These are phyloP conservation scores for Colletotrichum salicis DNA, from an alignment of 2,329 filamentous ascomycete species.

Conservation along the genomic window DNA sequence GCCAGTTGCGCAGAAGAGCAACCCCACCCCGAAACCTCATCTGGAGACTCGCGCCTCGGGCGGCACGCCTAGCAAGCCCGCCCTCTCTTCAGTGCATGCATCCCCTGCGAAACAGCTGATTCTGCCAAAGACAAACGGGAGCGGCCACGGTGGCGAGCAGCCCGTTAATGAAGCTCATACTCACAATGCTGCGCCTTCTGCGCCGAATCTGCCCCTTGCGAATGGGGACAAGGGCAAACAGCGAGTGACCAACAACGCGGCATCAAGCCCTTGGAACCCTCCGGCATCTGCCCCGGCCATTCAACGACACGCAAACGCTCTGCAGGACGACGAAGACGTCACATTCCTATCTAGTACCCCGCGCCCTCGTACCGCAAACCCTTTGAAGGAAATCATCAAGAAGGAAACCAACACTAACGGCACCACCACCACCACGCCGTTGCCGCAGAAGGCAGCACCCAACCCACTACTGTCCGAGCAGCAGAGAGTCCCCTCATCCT, in stretches of 20 bases:
- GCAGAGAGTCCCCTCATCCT: not conserved
- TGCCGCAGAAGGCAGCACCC: not conserved
- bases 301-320: not conserved
- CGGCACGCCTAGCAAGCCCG: not conserved
- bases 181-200: not conserved
- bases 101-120: not conserved
- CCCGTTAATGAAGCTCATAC: not conserved
- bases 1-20: not conserved
- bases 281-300: not conserved
- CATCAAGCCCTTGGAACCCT: not conserved
- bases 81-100: not conserved
- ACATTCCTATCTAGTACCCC: slow-evolving; percentile 1
- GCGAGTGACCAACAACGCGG: not conserved
- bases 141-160: not conserved
- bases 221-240: slow-evolving; percentile 11
- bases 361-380: not conserved
- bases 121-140: not conserved
- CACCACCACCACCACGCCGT: not conserved
- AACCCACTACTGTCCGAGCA: not conserved
- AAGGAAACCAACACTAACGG: not conserved
- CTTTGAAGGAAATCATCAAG: not conserved
- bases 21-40: not conserved
- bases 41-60: not conserved
- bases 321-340: slow-evolving; percentile 5
- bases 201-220: not conserved